These are phyloP conservation scores for Penicillium sp. DNA, from an alignment of 2,329 filamentous ascomycete species.

Conservation along the genomic window DNA sequence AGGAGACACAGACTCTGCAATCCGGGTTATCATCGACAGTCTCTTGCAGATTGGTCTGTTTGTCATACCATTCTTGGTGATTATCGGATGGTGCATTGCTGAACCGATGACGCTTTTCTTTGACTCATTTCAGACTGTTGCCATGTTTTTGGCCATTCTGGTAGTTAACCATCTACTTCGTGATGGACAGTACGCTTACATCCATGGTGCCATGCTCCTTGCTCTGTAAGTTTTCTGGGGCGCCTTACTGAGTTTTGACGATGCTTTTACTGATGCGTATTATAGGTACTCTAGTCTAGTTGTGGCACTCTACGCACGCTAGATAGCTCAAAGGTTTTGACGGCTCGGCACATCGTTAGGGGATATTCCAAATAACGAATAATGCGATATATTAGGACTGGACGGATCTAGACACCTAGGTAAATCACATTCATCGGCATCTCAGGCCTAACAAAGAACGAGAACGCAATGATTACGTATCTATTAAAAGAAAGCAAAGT, in stretches of 20 bases:
- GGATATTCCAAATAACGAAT: neutral
- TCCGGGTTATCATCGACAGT: conserved; percentile 65
- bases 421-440: conserved; percentile 1
- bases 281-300: conserved; percentile 9
- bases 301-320: conserved; percentile 10
- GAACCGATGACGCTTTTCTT: conserved; percentile 64
- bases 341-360: neutral
- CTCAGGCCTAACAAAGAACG: conserved; percentile 13
- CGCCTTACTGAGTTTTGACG: fast-evolving
- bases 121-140: conserved; percentile 62
- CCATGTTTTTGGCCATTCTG: conserved; percentile 60
- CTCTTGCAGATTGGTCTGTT: conserved; percentile 67
- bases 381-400: neutral
- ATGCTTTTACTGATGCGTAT: neutral
- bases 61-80: conserved; percentile 62
- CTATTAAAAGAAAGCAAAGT: neutral
- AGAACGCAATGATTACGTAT: conserved; percentile 13
- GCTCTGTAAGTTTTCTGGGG: conserved; percentile 30
- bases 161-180: conserved; percentile 60
- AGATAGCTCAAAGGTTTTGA: neutral
- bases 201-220: conserved; percentile 61
- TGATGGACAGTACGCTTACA: conserved; percentile 67
- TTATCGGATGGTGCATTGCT: conserved; percentile 62
- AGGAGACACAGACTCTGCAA: conserved; percentile 52
- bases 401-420: neutral